phyloP scores from a whole-genome alignment of 768 basidiomycete genomes.

The Exidia glandulosa region DNA sequence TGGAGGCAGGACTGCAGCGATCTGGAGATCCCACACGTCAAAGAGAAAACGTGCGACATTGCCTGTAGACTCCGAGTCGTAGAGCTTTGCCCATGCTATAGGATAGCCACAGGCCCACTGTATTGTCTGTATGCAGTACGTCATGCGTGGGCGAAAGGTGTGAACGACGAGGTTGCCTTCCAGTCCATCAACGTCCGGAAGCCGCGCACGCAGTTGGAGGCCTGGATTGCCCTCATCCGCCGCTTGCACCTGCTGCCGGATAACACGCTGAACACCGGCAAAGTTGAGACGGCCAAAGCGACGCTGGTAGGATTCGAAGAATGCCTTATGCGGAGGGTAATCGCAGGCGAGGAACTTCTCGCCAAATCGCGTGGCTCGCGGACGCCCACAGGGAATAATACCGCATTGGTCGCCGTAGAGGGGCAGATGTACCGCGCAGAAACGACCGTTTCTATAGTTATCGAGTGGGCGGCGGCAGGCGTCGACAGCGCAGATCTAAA shows the following conservation, averaged over 20 bases:
- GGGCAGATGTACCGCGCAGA: constrained; percentile 15
- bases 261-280: constrained; percentile 18
- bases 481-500: constrained; percentile 15
- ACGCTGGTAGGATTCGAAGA: constrained; percentile 9
- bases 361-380: constrained; percentile 1
- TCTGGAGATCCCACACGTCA: background rate
- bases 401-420: constrained; percentile 12
- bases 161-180: background rate
- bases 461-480: constrained; percentile 12
- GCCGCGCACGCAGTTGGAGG: background rate
- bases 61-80: constrained; percentile 11
- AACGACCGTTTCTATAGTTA: constrained; percentile 21
- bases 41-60: background rate
- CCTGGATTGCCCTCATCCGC: background rate
- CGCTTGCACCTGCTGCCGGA: constrained; percentile 11
- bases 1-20: too few species aligned
- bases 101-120: constrained; percentile 18
- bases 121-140: constrained; percentile 10
- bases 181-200: background rate
- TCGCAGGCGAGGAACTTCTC: constrained; percentile 10
- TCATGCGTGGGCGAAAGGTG: background rate
- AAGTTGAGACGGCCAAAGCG: constrained; percentile 14
- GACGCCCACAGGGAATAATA: constrained; percentile 13
- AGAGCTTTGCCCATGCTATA: constrained; percentile 15
- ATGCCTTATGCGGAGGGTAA: constrained; percentile 8